Conservation (phyloP, 306 rosid species). For the Ziziphus jujuba region DNA sequence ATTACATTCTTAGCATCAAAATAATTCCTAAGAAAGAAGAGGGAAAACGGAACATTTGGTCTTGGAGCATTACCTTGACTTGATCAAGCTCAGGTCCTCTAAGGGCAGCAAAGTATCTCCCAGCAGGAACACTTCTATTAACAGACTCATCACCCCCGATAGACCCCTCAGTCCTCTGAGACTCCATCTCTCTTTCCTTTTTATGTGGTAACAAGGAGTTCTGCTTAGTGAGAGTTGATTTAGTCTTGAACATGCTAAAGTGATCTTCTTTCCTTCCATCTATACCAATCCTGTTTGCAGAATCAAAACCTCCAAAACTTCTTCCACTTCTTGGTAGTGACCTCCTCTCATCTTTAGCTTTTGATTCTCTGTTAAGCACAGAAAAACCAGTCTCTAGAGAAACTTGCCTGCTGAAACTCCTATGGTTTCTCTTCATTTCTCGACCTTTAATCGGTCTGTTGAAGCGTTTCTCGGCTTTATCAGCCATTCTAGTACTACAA, state of each 20-base stretch:
- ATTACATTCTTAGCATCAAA: background rate
- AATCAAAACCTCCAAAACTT: conserved; percentile 69
- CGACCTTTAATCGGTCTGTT: conserved; percentile 33
- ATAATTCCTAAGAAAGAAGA: background rate
- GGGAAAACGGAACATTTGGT: background rate
- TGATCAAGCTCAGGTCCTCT: conserved; percentile 88
- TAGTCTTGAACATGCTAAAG: conserved; percentile 73
- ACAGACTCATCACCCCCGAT: conserved; percentile 52
- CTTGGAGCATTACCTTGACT: conserved; percentile 60
- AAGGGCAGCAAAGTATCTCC: conserved; percentile 85
- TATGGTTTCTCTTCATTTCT: conserved; percentile 35
- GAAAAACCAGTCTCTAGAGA: conserved; percentile 79
- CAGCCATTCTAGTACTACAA: conserved; percentile 14
- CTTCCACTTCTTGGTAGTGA: conserved; percentile 60
- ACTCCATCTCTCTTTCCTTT: conserved; percentile 49
- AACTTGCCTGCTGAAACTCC: conserved; percentile 57
- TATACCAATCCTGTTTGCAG: conserved; percentile 38
- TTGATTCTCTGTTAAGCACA: conserved; percentile 42
- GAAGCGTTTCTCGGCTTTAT: conserved; percentile 26
- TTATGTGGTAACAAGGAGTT: conserved; percentile 64
- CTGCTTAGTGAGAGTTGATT: conserved; percentile 58
- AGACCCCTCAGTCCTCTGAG: conserved; percentile 41
- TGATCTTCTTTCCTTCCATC: conserved; percentile 54
- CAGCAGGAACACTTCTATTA: conserved; percentile 71
- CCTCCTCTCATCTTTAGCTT: conserved; percentile 46